Conservation (phyloP, 1,139 yeast genomes). For the Diutina mesorugosa region DNA sequence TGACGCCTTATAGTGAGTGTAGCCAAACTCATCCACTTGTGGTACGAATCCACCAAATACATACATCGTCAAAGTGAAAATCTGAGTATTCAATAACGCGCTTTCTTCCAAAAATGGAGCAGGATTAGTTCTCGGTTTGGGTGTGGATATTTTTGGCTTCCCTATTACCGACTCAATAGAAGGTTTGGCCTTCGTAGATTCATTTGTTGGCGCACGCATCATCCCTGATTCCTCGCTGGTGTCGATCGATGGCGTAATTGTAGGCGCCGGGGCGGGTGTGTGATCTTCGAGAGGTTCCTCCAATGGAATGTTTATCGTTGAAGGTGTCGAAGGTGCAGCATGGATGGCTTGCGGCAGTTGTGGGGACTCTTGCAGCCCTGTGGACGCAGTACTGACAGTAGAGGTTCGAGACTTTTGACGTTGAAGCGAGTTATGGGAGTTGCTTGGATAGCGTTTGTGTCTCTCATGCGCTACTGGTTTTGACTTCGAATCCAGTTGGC, state of each 20-base stretch:
- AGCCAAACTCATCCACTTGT: conserved; percentile 9
- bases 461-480: not conserved
- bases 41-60: conserved; percentile 29
- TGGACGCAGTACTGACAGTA: not conserved
- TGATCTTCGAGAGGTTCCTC: not conserved
- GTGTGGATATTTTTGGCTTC: conserved; percentile 6
- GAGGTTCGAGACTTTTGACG: not conserved
- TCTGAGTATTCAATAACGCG: not conserved
- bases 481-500: not conserved
- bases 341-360: not conserved
- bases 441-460: not conserved
- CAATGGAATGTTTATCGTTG: not conserved
- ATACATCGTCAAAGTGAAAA: conserved; percentile 11
- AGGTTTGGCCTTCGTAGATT: not conserved
- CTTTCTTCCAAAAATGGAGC: conserved; percentile 10
- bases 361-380: not conserved
- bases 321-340: not conserved
- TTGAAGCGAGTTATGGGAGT: not conserved
- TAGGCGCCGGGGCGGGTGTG: not conserved
- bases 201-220: conserved; percentile 8
- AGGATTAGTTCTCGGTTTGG: conserved; percentile 9
- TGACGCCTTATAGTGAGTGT: conserved; percentile 17
- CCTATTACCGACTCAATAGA: conserved; percentile 4
- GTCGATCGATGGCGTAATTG: not conserved
- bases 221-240: not conserved